phyloP scores from a whole-genome alignment of 345 rosid genomes.

The Eucalyptus cladocalyx region DNA sequence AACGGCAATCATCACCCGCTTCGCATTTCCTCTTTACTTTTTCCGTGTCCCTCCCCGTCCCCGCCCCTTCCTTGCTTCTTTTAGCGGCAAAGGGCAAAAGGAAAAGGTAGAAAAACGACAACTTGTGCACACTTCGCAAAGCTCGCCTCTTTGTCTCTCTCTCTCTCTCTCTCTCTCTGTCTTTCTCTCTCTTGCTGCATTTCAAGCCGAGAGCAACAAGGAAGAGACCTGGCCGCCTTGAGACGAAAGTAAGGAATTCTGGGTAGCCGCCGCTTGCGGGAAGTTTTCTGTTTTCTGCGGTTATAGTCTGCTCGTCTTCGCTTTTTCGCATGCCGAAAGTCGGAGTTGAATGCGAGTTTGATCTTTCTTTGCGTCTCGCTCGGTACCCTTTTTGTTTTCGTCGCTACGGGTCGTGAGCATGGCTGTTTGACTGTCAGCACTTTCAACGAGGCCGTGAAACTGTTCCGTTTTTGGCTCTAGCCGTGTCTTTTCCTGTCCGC shows the following conservation, averaged over 20 bases:
- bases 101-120: neutral
- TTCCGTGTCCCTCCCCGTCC: neutral
- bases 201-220: slow-evolving; percentile 15
- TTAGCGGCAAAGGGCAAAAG: neutral
- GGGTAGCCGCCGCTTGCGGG: neutral
- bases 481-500: neutral
- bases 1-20: neutral
- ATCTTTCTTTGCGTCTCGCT: neutral
- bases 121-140: neutral
- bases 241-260: slow-evolving; percentile 38
- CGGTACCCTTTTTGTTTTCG: neutral
- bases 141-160: neutral
- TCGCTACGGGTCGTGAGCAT: neutral
- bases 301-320: neutral
- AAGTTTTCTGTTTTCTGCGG: neutral
- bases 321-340: neutral
- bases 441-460: neutral
- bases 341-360: neutral
- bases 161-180: neutral
- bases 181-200: neutral
- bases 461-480: neutral
- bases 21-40: neutral
- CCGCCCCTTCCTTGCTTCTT: neutral
- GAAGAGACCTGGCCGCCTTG: slow-evolving; percentile 29
- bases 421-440: neutral